Base-by-base conservation (phyloP, 129 eudicot species). In the Deinandra increscens region DNA sequence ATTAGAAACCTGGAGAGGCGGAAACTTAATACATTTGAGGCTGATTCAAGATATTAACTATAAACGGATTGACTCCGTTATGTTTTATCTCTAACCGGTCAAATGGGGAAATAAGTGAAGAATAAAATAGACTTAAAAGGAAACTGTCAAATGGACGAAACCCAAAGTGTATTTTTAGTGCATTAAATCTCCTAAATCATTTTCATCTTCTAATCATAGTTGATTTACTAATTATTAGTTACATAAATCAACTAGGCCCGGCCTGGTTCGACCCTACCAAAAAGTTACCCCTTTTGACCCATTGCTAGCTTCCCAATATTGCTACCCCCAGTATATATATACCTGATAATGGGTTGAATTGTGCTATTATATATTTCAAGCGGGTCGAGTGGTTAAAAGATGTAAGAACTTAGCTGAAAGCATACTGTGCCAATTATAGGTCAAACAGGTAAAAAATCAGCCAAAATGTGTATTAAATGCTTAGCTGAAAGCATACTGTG, bases 381-480 rank as follows among this genome's bases (percentile, higher is more conserved):
- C n/a, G n/a, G n/a, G n/a, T n/a, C n/a, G n/a, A n/a, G 11, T 12
- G 38, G 20, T 9, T 11, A 41, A 41, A 39, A 51, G 29, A 12
- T 43, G 10, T 59, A 13, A 20, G 42, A 12, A 13, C n/a, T 8
- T 4, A 9, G 60, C 43, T 46, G 31, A 29, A n/a, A 26, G 0
- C 1, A 22, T 22, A 54, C 14, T 4, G 11, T 54, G 34, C 36
- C 60, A 42, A 8, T 11, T 12, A 37, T 12, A 37, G 60, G 59
- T 46, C 12, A 7, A 66, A 29, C 42, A 26, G 59, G 43, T 46
- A n/a, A 23, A 15, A 31, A 45, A 7, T 9, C 17, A 11, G 19
- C 44, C 60, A 67, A 31, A 7, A 67, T 15, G 4, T 11, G 41
- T n/a, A 59, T 55, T 45, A 26, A 66, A 44, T 44, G 70, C 70